phyloP scores from a whole-genome alignment of 176 grass and related monocot species.

The Oryza officinalis region DNA sequence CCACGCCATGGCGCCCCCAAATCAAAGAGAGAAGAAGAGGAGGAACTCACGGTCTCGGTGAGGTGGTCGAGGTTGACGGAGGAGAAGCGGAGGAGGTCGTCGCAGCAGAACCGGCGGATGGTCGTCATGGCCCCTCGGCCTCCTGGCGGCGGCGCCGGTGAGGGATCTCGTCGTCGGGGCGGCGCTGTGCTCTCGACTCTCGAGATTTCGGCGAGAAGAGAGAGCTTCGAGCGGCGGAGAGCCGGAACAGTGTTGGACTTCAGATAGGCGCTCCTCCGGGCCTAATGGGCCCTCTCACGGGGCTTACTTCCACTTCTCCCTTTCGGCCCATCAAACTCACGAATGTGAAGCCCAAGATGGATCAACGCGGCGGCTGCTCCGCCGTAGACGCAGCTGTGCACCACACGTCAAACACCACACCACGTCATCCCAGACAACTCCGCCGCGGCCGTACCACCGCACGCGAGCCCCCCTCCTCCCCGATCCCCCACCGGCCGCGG shows the following conservation, averaged over 20 bases:
- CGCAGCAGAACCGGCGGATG: constrained; percentile 94
- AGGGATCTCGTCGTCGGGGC: constrained; percentile 7
- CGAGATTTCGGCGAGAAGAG: background rate
- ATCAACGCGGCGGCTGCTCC: constrained; percentile 3
- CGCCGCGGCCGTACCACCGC: constrained; percentile 19
- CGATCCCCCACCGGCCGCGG: constrained; percentile 41
- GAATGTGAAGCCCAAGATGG: no score
- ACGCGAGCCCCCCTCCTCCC: background rate
- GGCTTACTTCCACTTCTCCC: no score
- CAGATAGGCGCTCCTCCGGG: background rate
- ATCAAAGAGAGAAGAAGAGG: background rate
- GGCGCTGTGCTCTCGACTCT: constrained; percentile 15
- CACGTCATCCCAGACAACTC: background rate
- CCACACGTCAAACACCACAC: background rate
- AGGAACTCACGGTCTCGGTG: constrained; percentile 68
- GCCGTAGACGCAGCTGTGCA: constrained; percentile 1
- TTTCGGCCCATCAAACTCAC: no score
- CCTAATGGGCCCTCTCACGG: no score
- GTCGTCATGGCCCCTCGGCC: constrained; percentile 61
- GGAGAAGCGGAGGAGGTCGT: constrained; percentile 89
- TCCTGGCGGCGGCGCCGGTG: background rate
- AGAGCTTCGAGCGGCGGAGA: background rate
- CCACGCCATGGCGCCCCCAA: background rate
- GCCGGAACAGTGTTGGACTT: background rate
- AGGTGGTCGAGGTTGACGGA: constrained; percentile 96